Evolutionary conservation across 352 stramenopile genomes (phyloP).

Genomic region (Plasmopara viticola): DNA sequence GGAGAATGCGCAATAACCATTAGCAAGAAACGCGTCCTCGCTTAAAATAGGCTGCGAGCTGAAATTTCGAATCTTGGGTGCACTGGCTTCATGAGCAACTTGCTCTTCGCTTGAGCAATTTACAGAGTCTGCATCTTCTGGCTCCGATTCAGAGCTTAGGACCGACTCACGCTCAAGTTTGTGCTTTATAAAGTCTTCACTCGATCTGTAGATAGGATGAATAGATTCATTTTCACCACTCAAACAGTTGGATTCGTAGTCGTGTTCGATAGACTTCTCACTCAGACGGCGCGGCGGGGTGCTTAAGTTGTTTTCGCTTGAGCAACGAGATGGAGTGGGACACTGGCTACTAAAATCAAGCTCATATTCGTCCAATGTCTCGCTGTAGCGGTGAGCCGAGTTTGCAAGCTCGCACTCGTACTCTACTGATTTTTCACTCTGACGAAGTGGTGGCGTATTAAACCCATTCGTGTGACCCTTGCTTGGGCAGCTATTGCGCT

Average conservation of each 20-base stretch:
- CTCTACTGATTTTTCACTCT: neutral
- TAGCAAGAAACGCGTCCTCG: constrained; percentile 24
- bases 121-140: constrained; percentile 7
- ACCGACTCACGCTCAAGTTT: constrained; percentile 6
- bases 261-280: constrained; percentile 8
- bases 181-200: constrained; percentile 11
- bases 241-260: neutral
- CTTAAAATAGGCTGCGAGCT: constrained; percentile 22
- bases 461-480: neutral
- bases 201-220: constrained; percentile 2
- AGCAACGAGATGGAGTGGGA: neutral
- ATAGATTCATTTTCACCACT: constrained; percentile 2
- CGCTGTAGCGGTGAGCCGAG: constrained; percentile 4
- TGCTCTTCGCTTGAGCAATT: constrained; percentile 12
- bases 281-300: constrained; percentile 5
- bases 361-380: constrained; percentile 1
- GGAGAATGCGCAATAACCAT: constrained; percentile 9
- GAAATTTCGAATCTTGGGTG: constrained; percentile 11
- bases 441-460: neutral
- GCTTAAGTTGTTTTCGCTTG: constrained; percentile 2
- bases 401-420: constrained; percentile 1
- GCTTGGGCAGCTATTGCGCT: neutral
- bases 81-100: constrained; percentile 7
- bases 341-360: neutral
- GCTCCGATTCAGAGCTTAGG: constrained; percentile 11